phyloP scores from a whole-genome alignment of 768 basidiomycete genomes.

The Mycena rosella region DNA sequence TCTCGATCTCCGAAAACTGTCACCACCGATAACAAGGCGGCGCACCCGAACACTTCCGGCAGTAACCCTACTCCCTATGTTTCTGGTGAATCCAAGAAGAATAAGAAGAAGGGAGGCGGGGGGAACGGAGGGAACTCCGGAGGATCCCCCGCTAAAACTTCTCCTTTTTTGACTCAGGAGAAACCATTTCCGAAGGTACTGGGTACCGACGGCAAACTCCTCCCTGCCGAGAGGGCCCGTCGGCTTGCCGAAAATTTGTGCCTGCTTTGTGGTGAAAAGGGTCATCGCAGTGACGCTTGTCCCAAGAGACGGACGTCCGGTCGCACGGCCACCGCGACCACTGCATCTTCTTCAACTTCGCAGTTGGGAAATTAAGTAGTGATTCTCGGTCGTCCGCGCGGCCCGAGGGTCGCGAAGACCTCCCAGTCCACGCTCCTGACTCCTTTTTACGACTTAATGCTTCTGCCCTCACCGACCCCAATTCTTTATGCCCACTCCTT shows the following conservation, averaged over 20 bases:
- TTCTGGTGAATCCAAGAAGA: background rate
- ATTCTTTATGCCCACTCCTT: background rate
- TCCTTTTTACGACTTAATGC: conserved; percentile 3
- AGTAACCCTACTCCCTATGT: background rate
- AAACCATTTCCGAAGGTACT: background rate
- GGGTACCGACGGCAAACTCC: background rate
- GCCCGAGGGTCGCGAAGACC: background rate
- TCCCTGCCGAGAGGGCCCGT: background rate
- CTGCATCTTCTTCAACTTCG: background rate
- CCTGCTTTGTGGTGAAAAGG: background rate
- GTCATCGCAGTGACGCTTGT: background rate
- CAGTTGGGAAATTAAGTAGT: conserved; percentile 3
- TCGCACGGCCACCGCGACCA: no score
- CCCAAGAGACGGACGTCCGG: background rate
- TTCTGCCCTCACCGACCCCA: background rate
- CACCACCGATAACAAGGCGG: no score
- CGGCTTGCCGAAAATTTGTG: background rate
- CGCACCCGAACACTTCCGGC: background rate
- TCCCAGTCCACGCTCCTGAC: no score
- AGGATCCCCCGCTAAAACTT: background rate
- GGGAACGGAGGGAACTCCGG: background rate
- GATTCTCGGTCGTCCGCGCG: background rate
- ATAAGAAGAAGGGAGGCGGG: background rate
- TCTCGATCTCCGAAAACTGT: no score
- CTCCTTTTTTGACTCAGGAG: background rate